Base-by-base conservation (phyloP, 2,329 filamentous ascomycete species). In the Chalara sp. region DNA sequence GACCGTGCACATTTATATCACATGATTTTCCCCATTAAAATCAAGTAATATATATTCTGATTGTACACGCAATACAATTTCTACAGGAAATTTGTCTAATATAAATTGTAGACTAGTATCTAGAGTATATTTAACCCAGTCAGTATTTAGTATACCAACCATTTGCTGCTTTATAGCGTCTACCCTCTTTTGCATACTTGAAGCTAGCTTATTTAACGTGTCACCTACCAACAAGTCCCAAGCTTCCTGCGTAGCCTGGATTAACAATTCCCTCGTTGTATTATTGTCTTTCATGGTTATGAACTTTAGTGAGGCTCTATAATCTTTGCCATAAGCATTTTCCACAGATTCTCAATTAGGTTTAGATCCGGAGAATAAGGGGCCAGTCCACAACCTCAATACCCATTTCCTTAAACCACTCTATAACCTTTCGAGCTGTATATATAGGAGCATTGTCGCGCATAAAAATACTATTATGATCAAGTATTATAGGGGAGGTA, bases 241-340 rank as follows among this genome's bases (percentile, higher is more conserved):
- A 4, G 13, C 43, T 30, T 45, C 43, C 13, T 45, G 12, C 29
- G 29, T 4, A 30, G 13, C 13, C 29, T 10, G 2, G 6, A 45
- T 45, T 45, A 45, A 45, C 21, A 30, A 13, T 8, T 6, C 21
- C 29, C 28, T 32, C 2, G 43, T 45, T 30, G 29, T 45, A 45
- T 45, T 30, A 32, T 45, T 45, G 32, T 45, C 29, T 30, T 45
- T 45, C 29, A 45, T 45, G 5, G 43, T 45, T 8, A 45, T 30
- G 3, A 45, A 30, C 43, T 46, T 32, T 37, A 5, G 44, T 21
- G 33, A 46, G 5, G 21, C 8, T 37, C 31, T 32, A 42, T 51
- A 32, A 52, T 52, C 32, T 48, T 42, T 32, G 40, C 50, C 33
- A 44, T 48, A 32, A 52, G 50, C 29, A 52, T 44, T 33, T 48